These are phyloP conservation scores for Telfairia occidentalis DNA, from an alignment of 331 rosid genomes.

Conservation along the genomic window DNA sequence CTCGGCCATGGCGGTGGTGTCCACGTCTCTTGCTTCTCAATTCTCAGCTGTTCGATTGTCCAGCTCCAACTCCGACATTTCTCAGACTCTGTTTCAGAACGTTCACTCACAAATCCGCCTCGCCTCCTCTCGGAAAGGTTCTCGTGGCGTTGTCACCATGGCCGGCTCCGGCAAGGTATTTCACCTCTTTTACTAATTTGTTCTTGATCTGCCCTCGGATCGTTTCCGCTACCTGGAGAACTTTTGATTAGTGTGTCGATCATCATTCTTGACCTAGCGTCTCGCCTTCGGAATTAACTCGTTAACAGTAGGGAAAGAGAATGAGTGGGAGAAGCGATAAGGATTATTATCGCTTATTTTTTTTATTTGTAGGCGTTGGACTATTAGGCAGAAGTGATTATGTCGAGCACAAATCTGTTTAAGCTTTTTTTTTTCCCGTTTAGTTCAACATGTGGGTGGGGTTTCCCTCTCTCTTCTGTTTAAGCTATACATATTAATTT, in stretches of 20 bases:
- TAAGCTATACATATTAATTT: neutral
- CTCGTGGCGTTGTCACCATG: constrained; percentile 65
- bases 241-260: neutral
- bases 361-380: neutral
- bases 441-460: too few species aligned
- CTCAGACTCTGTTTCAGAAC: constrained; percentile 39
- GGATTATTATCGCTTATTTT: neutral
- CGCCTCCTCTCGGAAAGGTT: constrained; percentile 46
- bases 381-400: neutral
- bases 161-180: constrained; percentile 84
- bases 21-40: constrained; percentile 65
- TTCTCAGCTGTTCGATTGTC: constrained; percentile 64
- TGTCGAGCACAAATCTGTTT: neutral
- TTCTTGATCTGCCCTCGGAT: neutral
- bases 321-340: neutral
- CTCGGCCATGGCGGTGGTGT: constrained; percentile 54
- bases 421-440: too few species aligned
- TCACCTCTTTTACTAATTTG: neutral
- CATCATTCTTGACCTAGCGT: neutral
- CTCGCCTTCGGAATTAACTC: neutral
- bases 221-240: neutral
- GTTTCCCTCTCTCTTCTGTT: too few species aligned
- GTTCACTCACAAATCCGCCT: constrained; percentile 48
- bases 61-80: constrained; percentile 27
- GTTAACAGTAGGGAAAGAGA: neutral